Conservation (phyloP, 2,329 filamentous ascomycete genomes). For the Hypoxylon sp. region DNA sequence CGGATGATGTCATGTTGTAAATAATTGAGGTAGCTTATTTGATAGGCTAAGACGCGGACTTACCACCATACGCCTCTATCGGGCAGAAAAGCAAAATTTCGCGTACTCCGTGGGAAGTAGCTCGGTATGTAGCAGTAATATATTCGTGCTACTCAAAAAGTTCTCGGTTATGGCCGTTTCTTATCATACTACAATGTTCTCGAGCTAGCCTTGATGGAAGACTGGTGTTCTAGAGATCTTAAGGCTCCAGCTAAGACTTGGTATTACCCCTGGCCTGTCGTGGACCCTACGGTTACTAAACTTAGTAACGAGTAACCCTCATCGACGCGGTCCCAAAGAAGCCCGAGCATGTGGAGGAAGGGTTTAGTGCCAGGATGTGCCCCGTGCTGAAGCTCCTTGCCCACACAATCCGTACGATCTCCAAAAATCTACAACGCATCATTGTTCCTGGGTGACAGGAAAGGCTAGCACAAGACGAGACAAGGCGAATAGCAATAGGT, state of each 20-base stretch:
- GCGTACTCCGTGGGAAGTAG: slow-evolving; percentile 1
- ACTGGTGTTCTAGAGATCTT: slow-evolving; percentile 6
- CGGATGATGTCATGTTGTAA: background rate
- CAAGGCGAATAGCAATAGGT: slow-evolving; percentile 22
- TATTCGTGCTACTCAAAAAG: background rate
- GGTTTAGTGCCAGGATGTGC: slow-evolving; percentile 42
- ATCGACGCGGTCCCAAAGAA: slow-evolving; percentile 16
- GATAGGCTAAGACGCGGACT: background rate
- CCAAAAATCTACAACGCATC: slow-evolving; percentile 32
- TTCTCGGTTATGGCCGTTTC: background rate
- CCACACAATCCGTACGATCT: slow-evolving; percentile 32
- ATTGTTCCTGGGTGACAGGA: slow-evolving; percentile 32
- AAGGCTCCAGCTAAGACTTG: background rate
- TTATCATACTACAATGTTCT: background rate
- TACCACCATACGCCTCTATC: background rate
- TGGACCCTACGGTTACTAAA: slow-evolving; percentile 38
- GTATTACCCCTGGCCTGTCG: slow-evolving; percentile 14
- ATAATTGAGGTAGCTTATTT: slow-evolving; percentile 1
- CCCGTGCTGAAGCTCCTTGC: slow-evolving; percentile 51
- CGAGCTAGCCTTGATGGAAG: background rate
- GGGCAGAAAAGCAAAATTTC: background rate
- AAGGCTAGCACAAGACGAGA: slow-evolving; percentile 26
- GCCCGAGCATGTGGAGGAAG: slow-evolving; percentile 16
- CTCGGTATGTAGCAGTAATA: too few relatives aligned
- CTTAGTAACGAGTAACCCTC: slow-evolving; percentile 33